Base-by-base conservation (phyloP, 2,329 filamentous ascomycete species). In the Tolypocladium album region DNA sequence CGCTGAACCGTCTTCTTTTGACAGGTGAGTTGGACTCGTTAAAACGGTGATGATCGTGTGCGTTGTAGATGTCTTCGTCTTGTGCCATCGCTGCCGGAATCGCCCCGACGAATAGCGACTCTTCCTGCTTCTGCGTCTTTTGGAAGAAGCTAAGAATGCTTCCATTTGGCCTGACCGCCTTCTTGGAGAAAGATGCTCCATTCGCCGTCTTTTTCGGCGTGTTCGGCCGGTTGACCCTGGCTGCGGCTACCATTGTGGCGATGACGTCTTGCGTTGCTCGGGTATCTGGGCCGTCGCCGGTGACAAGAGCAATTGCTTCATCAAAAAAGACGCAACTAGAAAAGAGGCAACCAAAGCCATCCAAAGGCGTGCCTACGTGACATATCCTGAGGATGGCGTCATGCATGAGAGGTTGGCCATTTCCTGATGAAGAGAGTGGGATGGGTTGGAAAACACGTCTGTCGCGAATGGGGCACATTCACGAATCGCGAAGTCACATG, bases 61-160 rank as follows among this genome's bases (percentile, higher is more conserved):
- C 65, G 58, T 59, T 57, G 58, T 73, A 69, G 7, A 71, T 55
- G 56, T 73, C 66, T n/a, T 68, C 66, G 17, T 73, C 65, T 13
- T 62, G 61, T 15, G 58, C 42, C n/a, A 61, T 59, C 15, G 59
- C n/a, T 11, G 65, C 66, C 1, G 66, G 58, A 3, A 64, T 52
- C 20, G 68, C 64, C n/a, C 70, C 73, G 0, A 79, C 71, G 64
- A 89, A 88, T 12, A 88, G 78, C 24, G 78, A 76, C 60, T 85
- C 76, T 63, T 87, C 79, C 60, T 81, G 75, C 58, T 82, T 81
- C 45, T 84, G 81, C 0, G 83, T 78, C 68, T 90, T 91, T 67
- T 88, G 86, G 69, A 92, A 92, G 71, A 90, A 92, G 63, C 74
- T 90, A 17, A 90, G 74, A 39, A 91, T 90, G 63, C 86, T 90